A percentile compares a stretch with the other conserved stretches of the same genome.
Evolutionary conservation across 2,329 filamentous ascomycete species (phyloP).

Genomic region (Aspergillus sp.): DNA sequence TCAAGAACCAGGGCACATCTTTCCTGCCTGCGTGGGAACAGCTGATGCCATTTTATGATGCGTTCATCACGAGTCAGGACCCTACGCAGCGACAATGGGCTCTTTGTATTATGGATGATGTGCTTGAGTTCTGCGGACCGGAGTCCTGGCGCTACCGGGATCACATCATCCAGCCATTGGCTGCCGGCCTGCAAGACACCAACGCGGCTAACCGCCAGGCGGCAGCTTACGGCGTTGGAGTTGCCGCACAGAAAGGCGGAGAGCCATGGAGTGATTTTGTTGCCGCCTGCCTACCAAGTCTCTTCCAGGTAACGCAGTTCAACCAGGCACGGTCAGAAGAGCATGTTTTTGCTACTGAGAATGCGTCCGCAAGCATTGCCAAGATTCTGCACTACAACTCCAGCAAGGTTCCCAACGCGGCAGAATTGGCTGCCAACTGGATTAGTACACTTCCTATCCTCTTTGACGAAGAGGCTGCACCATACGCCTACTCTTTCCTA

Average conservation of each 20-base stretch:
- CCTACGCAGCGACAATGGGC: constrained; percentile 96
- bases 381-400: constrained; percentile 94
- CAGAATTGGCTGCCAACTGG: constrained; percentile 81
- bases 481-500: constrained; percentile 91
- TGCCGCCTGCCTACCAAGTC: constrained; percentile 71
- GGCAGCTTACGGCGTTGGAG: constrained; percentile 91
- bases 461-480: constrained; percentile 95
- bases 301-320: constrained; percentile 82
- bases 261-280: constrained; percentile 85
- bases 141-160: constrained; percentile 84
- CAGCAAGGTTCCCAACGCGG: constrained; percentile 70
- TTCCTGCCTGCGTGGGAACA: constrained; percentile 90
- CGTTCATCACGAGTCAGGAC: constrained; percentile 77
- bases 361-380: constrained; percentile 92
- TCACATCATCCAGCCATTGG: constrained; percentile 82
- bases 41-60: constrained; percentile 79
- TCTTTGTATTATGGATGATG: constrained; percentile 98
- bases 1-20: constrained; percentile 85
- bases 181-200: constrained; percentile 80
- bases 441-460: constrained; percentile 85
- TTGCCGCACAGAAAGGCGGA: constrained; percentile 91
- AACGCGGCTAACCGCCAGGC: constrained; percentile 93
- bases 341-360: constrained; percentile 95
- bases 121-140: constrained; percentile 91
- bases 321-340: constrained; percentile 84